Evolutionary conservation across 352 stramenopile genomes (phyloP).

Genomic region (Globisporangium spiculum): DNA sequence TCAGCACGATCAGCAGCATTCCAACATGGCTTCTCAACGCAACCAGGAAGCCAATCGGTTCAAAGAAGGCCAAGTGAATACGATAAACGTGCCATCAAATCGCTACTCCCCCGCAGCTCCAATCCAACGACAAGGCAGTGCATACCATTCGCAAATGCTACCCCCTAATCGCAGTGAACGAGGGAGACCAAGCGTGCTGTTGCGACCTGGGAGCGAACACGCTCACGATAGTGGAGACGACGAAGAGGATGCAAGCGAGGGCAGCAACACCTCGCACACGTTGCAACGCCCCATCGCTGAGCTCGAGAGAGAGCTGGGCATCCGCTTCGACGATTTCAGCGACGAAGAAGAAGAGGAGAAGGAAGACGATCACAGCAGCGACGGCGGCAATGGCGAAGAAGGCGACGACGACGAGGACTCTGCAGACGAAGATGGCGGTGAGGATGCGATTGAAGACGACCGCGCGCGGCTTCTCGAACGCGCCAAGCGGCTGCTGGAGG

Average conservation of each 20-base stretch:
- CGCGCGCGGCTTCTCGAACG: conserved; percentile 39
- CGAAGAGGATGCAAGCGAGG: conserved; percentile 25
- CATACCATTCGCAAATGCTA: neutral
- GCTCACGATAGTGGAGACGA: conserved; percentile 5
- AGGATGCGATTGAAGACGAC: conserved; percentile 50
- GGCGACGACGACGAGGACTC: conserved; percentile 25
- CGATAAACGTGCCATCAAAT: too few species aligned
- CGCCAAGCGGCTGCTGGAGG: conserved; percentile 47
- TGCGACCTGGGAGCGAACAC: neutral
- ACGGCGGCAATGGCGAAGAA: conserved; percentile 9
- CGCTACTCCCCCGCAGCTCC: neutral
- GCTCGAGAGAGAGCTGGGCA: conserved; percentile 63
- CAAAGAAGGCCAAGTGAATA: neutral
- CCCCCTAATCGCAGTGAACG: neutral
- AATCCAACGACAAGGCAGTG: conserved; percentile 1
- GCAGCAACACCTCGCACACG: conserved; percentile 24
- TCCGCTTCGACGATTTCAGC: conserved; percentile 59
- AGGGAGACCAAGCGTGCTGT: neutral
- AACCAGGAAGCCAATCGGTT: conserved; percentile 2
- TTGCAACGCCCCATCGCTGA: conserved; percentile 70
- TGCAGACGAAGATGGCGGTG: conserved; percentile 30
- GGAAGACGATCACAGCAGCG: conserved; percentile 24
- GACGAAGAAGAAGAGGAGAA: conserved; percentile 68
- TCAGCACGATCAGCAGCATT: neutral
- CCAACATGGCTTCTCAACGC: neutral